These are phyloP conservation scores for Skeletonema grethae DNA, from an alignment of 108 stramenopile species.

Conservation along the genomic window DNA sequence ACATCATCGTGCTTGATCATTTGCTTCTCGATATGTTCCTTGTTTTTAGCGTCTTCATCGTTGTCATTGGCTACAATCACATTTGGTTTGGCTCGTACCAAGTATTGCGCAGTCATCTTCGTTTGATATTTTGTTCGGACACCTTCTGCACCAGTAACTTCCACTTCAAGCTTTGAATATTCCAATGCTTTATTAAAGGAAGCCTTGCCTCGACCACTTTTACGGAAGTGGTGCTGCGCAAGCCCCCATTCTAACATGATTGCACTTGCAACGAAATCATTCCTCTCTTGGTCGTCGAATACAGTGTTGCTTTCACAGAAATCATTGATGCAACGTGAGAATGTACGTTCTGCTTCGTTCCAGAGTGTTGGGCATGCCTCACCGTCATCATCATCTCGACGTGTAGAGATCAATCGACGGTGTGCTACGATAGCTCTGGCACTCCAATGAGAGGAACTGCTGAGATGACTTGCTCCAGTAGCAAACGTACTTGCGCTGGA, in stretches of 20 bases:
- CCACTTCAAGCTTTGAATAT: slow-evolving; percentile 61
- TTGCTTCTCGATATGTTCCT: slow-evolving; percentile 31
- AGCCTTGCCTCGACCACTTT: slow-evolving; percentile 51
- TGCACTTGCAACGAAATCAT: slow-evolving; percentile 30
- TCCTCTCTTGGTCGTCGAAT: slow-evolving; percentile 16
- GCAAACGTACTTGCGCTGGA: slow-evolving; percentile 11
- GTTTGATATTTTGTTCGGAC: slow-evolving; percentile 91
- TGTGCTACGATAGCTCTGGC: slow-evolving; percentile 76
- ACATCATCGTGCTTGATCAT: slow-evolving; percentile 64
- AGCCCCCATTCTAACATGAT: slow-evolving; percentile 89
- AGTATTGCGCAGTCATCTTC: slow-evolving; percentile 80
- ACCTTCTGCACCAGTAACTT: slow-evolving; percentile 88
- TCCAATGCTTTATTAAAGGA: slow-evolving; percentile 65
- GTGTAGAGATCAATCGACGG: slow-evolving; percentile 60
- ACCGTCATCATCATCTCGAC: slow-evolving; percentile 53
- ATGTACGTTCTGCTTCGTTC: slow-evolving; percentile 50
- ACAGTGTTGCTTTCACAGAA: slow-evolving; percentile 11
- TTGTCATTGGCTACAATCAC: neutral
- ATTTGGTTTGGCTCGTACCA: slow-evolving; percentile 75
- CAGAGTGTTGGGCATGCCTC: slow-evolving; percentile 65
- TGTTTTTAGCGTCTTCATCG: neutral
- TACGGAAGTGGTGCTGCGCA: slow-evolving; percentile 86
- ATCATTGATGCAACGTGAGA: slow-evolving; percentile 19
- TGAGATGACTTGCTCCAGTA: slow-evolving; percentile 28
- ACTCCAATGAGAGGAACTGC: slow-evolving; percentile 55